Conservation (phyloP, 78 protist species). For the Acrasis kona region DNA sequence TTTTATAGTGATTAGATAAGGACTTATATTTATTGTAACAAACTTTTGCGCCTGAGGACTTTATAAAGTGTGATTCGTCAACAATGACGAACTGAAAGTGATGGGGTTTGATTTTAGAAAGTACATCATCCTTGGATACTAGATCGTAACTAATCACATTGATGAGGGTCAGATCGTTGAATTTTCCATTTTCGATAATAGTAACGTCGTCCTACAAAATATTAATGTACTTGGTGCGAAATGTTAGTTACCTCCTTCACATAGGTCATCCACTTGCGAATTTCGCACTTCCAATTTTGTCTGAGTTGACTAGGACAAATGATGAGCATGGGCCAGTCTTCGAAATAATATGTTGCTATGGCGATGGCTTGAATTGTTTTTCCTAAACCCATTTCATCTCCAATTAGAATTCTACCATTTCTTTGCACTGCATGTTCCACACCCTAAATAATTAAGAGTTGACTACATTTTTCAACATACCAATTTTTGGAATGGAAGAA, state of each 20-base stretch:
- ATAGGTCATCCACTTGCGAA: too few relatives aligned
- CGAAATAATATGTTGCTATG: background rate
- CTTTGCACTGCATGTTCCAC: background rate
- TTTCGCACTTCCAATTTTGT: slow-evolving; percentile 10
- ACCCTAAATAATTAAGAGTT: too few relatives aligned
- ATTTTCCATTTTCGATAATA: too few relatives aligned
- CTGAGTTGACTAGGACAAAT: background rate
- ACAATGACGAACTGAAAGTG: slow-evolving; percentile 32
- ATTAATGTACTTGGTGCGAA: background rate
- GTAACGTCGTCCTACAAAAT: background rate
- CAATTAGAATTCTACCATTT: slow-evolving; percentile 24
- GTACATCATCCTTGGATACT: background rate
- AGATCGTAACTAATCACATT: slow-evolving; percentile 43
- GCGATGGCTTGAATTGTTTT: slow-evolving; percentile 67
- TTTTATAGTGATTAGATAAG: too few relatives aligned
- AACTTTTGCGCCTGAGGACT: slow-evolving; percentile 32
- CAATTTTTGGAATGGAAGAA: too few relatives aligned
- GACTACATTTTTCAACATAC: too few relatives aligned
- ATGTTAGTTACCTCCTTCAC: background rate
- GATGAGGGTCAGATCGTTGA: slow-evolving; percentile 15
- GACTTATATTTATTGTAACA: too few relatives aligned
- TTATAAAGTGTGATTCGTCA: slow-evolving; percentile 73
- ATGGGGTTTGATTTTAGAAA: background rate
- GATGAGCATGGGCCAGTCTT: slow-evolving; percentile 23
- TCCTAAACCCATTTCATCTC: slow-evolving; percentile 69